Percentiles rank a stretch among this genome's conserved stretches.
Evolutionary conservation across 371 early-diverging fungal species (phyloP).

Genomic region (Haplosporangium sp.): DNA sequence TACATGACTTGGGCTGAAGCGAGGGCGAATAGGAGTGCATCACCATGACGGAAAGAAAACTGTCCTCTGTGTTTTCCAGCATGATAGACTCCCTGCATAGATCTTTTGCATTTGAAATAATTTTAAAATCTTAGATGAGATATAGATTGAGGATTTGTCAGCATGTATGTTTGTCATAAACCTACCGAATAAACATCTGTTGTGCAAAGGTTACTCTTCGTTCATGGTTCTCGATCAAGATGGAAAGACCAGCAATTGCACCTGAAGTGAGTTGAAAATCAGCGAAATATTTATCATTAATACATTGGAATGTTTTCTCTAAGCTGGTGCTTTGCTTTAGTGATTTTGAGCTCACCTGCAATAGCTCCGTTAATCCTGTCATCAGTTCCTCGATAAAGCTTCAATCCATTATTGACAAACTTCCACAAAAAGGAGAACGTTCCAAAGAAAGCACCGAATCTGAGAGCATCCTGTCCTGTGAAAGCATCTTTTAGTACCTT

Average conservation of each 20-base stretch:
- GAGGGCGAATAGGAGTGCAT: slow-evolving; percentile 72
- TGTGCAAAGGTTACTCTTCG: slow-evolving; percentile 75
- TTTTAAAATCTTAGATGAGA: neutral
- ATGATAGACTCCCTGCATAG: slow-evolving; percentile 71
- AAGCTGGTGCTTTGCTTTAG: too few relatives aligned
- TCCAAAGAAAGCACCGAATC: slow-evolving; percentile 83
- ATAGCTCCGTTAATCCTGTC: slow-evolving; percentile 72
- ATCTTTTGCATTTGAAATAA: slow-evolving; percentile 38
- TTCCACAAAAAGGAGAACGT: slow-evolving; percentile 83
- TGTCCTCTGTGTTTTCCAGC: slow-evolving; percentile 72
- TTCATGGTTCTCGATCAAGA: slow-evolving; percentile 71
- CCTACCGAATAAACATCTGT: slow-evolving; percentile 57
- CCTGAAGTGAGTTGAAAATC: slow-evolving; percentile 16
- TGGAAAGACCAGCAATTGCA: slow-evolving; percentile 68
- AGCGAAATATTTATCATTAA: neutral
- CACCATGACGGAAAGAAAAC: slow-evolving; percentile 75
- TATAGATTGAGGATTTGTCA: neutral
- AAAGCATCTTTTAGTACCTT: slow-evolving; percentile 63
- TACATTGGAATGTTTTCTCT: too few relatives aligned
- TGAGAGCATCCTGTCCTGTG: slow-evolving; percentile 65
- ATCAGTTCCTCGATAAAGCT: slow-evolving; percentile 68
- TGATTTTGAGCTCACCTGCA: slow-evolving; percentile 35
- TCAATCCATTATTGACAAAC: slow-evolving; percentile 75
- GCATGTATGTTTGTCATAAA: too few relatives aligned
- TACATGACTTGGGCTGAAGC: slow-evolving; percentile 73